Base-by-base conservation (phyloP, 2,329 filamentous ascomycete species). In the Chrysoporthe austroafricana region DNA sequence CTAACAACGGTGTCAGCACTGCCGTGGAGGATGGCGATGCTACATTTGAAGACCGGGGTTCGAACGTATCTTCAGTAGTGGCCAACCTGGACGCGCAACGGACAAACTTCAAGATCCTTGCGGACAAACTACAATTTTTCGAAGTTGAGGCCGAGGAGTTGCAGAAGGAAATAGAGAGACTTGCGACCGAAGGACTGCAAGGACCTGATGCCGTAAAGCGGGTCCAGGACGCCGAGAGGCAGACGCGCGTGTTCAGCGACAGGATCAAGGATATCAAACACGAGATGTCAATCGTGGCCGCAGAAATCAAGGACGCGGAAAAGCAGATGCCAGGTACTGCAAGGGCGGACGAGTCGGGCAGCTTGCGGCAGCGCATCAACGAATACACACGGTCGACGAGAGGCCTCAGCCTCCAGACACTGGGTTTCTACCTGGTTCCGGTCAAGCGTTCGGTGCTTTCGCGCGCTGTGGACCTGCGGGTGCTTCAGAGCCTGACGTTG, bases 381-480 rank as follows among this genome's bases (percentile, higher is more conserved):
- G 83, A 86, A 18, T 91, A 90, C 73, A 77, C 87, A 52, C 83
- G 86, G 43, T 77, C 80, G 3, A 89, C 86, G 1, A 82, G 89
- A 71, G 89, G 89, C 1, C 77, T 90, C 14, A 78, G 84, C 1
- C 79, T 91, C 1, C 77, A 85, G 62, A 81, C 80, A 1, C 79
- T 91, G 21, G 81, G 81, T 65, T 80, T 90, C 36, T 81, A 88
- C 72, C 80, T 88, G 43, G 83, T 91, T 44, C 88, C 88, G 0
- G 80, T 88, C 71, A 88, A 86, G 74, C 81, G 87, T 2, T 85
- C 84, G 0, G 82, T 89, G 0, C 73, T 91, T 9, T 83, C 80
- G 21, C 80, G 82, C 39, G 85, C 86, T 0, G 77, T 91, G 46
- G 86, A 91, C 71, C 72, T 91, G 3, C 79, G 79, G n/a, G 79